Evolutionary conservation across 441 rosid species (phyloP).

Genomic region (Croton setiger): DNA sequence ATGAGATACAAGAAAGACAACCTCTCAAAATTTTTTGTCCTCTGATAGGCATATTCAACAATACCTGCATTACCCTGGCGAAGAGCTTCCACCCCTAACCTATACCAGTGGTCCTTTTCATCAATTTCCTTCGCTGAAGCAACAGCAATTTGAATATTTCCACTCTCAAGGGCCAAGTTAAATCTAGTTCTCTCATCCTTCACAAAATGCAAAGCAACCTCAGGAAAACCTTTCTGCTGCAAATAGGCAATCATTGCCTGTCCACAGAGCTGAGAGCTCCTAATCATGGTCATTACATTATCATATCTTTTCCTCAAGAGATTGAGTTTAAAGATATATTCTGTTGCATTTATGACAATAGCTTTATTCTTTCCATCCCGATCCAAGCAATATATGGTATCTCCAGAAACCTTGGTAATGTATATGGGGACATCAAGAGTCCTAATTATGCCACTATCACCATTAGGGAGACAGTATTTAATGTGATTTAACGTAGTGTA

Average conservation of each 20-base stretch:
- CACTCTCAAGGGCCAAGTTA: slow-evolving; percentile 89
- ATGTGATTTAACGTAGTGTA: slow-evolving; percentile 77
- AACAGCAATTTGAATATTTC: slow-evolving; percentile 85
- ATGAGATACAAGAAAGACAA: slow-evolving; percentile 81
- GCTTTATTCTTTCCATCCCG: slow-evolving; percentile 78
- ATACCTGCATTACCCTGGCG: slow-evolving; percentile 89
- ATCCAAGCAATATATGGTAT: slow-evolving; percentile 69
- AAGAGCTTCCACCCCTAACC: slow-evolving; percentile 93
- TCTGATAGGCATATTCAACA: slow-evolving; percentile 90
- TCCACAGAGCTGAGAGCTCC: slow-evolving; percentile 85
- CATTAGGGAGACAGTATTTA: slow-evolving; percentile 87
- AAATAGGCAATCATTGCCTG: slow-evolving; percentile 93
- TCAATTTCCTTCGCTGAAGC: slow-evolving; percentile 92
- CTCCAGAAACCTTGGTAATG: slow-evolving; percentile 71
- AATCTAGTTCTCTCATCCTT: slow-evolving; percentile 88
- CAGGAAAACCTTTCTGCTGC: slow-evolving; percentile 93
- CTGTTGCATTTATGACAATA: slow-evolving; percentile 73
- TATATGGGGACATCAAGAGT: slow-evolving; percentile 83
- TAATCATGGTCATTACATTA: slow-evolving; percentile 90
- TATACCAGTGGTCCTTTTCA: slow-evolving; percentile 90
- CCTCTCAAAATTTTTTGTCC: slow-evolving; percentile 90
- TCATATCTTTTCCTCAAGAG: slow-evolving; percentile 72
- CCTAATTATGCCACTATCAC: slow-evolving; percentile 75
- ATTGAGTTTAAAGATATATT: slow-evolving; percentile 76
- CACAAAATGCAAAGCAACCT: slow-evolving; percentile 92